Conservation (phyloP, 2,329 filamentous ascomycete species). For the Fusarium cyanostomum region DNA sequence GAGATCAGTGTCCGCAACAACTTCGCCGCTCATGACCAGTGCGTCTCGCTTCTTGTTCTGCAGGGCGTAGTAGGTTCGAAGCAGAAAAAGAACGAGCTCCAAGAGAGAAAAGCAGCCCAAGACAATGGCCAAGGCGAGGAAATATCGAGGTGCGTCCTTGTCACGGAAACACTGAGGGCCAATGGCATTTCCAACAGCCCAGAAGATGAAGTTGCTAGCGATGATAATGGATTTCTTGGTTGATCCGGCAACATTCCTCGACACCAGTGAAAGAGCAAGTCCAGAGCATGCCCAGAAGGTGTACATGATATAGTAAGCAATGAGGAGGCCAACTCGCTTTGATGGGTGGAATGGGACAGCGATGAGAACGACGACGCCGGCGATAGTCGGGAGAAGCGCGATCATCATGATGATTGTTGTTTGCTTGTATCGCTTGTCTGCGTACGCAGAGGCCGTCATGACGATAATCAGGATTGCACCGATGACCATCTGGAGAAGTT, state of each 20-base stretch:
- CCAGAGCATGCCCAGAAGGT: conserved; percentile 77
- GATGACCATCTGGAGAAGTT: conserved; percentile 78
- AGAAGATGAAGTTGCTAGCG: conserved; percentile 53
- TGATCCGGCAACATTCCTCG: conserved; percentile 50
- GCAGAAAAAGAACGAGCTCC: no score
- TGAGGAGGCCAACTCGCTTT: conserved; percentile 71
- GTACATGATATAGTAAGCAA: conserved; percentile 78
- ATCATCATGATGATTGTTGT: conserved; percentile 72
- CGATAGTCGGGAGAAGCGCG: conserved; percentile 68
- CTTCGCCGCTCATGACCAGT: no score
- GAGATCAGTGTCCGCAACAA: no score
- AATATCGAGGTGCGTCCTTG: background rate
- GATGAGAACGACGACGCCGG: conserved; percentile 77
- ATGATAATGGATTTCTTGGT: conserved; percentile 56
- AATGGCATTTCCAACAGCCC: conserved; percentile 54
- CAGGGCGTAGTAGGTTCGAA: no score
- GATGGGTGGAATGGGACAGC: conserved; percentile 68
- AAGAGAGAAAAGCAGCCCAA: no score
- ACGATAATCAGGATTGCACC: conserved; percentile 77
- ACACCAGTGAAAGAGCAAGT: conserved; percentile 60
- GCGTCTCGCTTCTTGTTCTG: no score
- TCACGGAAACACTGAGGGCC: conserved; percentile 50
- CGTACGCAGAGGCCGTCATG: conserved; percentile 69
- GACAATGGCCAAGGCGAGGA: background rate
- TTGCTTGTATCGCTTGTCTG: conserved; percentile 72